Base-by-base conservation (phyloP, 805 yeast species). In the Komagataella pastoris region DNA sequence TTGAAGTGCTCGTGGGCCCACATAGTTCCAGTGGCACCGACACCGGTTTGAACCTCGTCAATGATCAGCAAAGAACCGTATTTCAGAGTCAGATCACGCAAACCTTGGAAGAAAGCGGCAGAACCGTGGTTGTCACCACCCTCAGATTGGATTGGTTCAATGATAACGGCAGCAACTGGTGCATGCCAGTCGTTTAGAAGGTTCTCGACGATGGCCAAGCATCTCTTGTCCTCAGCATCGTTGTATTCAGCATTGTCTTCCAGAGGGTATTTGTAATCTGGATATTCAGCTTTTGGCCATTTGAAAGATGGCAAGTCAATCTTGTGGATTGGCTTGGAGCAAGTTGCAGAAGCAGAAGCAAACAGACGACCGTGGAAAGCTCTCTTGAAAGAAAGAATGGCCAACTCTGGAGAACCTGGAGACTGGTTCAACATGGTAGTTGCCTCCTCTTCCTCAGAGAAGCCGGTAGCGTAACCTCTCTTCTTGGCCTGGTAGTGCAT, bases 181-280 rank as follows among this genome's bases (percentile, higher is more conserved):
- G 65, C 63, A 30, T 75, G 73, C 55, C 70, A 69, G 47, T 64
- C 59, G 47, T 62, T 57, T 56, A 75, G 60, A 43, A 70, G 62
- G 3, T 59, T 55, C 56, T 76, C 80, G 48, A 77, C 66, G 45
- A 61, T 72, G 6, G 60, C 67, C 55, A 77, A 66, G 54, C 81
- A 76, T 21, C 71, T 64, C 45, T 65, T 67, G 56, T 77, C 82
- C 61, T 77, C 81, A 7, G 59, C 65, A 50, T 60, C 65, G 58
- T 77, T 77, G 55, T 71, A 80, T 49, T 73, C 80, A 46, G 63
- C 79, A 64, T 80, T 63, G 50, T 78, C 75, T 52, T 80, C 90
- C 62, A 89, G 76, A 54, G 98, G 98, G 68, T 88, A 90, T 67
- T 82, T 72, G 69, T 88, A 82, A 50, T 76, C 60, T 57, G 98